Evolutionary conservation across 306 rosid genomes (phyloP).

Genomic region (Begonia fuchsioides): DNA sequence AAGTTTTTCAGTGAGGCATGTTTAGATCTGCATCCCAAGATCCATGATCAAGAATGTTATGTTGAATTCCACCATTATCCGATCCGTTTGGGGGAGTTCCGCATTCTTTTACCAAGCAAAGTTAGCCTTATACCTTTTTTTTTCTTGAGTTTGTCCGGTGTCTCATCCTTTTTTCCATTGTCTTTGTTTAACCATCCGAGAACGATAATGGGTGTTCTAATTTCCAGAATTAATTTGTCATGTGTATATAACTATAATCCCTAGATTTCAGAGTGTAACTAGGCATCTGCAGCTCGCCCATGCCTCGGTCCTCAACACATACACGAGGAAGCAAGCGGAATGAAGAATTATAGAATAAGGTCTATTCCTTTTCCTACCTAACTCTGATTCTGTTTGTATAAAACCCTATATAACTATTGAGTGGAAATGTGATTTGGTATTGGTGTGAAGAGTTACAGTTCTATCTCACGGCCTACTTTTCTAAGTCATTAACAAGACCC

Average conservation of each 20-base stretch:
- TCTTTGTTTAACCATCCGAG: neutral
- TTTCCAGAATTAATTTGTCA: neutral
- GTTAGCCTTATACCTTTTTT: neutral
- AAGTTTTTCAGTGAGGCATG: conserved; percentile 62
- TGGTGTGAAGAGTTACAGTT: conserved; percentile 54
- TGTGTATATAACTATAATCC: conserved; percentile 10
- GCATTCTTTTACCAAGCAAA: neutral
- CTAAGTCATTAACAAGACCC: conserved; percentile 1
- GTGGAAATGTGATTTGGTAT: conserved; percentile 68
- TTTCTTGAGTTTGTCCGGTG: neutral
- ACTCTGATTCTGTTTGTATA: conserved; percentile 47
- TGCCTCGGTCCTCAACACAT: conserved; percentile 39
- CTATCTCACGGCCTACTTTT: conserved; percentile 16
- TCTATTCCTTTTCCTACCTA: conserved; percentile 4
- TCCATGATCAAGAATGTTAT: conserved; percentile 2
- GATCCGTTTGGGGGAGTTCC: neutral
- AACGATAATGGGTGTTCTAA: neutral
- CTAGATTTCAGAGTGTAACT: conserved; percentile 65
- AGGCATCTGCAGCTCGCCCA: conserved; percentile 64
- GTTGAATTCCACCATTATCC: neutral
- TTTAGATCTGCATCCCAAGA: conserved; percentile 30
- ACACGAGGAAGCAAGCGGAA: conserved; percentile 27
- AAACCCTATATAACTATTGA: conserved; percentile 44
- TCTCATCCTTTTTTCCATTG: neutral
- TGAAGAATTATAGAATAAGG: conserved; percentile 66